Percentiles rank a stretch among this genome's conserved stretches.
These are phyloP conservation scores for Eremothecium gossypii DNA, from an alignment of 1,139 yeast genomes.

Conservation along the genomic window DNA sequence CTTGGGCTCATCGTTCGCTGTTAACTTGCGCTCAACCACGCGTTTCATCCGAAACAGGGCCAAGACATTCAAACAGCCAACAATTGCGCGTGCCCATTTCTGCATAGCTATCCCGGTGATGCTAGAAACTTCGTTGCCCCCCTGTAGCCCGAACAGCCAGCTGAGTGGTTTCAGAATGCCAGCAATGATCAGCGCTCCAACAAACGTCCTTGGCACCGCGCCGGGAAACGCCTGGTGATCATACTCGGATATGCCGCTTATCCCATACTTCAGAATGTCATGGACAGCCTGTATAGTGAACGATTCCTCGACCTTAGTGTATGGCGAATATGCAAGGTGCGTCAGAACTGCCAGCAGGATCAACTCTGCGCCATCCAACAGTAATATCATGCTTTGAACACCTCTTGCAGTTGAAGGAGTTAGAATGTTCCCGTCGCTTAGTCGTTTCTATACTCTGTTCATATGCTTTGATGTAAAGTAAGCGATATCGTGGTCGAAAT, in stretches of 20 bases:
- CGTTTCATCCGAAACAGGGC: conserved; percentile 2
- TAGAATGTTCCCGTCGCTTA: not conserved
- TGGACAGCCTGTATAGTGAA: conserved; percentile 86
- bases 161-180: conserved; percentile 33
- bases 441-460: too few relatives aligned
- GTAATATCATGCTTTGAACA: not conserved
- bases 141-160: conserved; percentile 4
- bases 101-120: conserved; percentile 39
- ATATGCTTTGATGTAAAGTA: too few relatives aligned
- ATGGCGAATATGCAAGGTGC: conserved; percentile 57
- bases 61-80: conserved; percentile 43
- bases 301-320: conserved; percentile 89
- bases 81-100: conserved; percentile 39
- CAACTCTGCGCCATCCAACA: not conserved
- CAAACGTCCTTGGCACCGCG: conserved; percentile 76
- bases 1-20: not conserved
- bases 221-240: conserved; percentile 84
- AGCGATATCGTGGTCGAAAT: too few relatives aligned
- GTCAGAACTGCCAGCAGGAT: conserved; percentile 8
- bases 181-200: conserved; percentile 60
- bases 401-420: not conserved
- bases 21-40: conserved; percentile 10
- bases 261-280: conserved; percentile 64
- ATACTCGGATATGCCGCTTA: conserved; percentile 38
- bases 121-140: not conserved